Conservation (phyloP, 1,284 basidiomycete species). For the Coniophora puteana region DNA sequence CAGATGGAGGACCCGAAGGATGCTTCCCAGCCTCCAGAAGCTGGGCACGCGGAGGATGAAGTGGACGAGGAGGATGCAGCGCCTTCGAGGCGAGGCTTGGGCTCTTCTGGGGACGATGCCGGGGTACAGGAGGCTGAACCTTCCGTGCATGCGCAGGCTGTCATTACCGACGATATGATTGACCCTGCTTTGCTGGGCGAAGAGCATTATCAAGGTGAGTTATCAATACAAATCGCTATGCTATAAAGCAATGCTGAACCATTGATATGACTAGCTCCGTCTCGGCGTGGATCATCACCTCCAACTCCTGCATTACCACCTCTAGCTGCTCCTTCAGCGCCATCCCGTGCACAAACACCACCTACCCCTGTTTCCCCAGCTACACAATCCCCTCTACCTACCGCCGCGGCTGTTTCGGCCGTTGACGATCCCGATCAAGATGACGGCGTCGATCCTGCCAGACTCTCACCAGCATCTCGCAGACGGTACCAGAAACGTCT, state of each 20-base stretch:
- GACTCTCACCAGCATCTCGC: constrained; percentile 49
- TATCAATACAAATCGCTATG: not conserved
- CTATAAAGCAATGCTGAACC: too few species aligned
- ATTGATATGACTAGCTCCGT: not conserved
- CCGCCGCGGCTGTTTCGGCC: constrained; percentile 1
- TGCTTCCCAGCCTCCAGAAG: constrained; percentile 5
- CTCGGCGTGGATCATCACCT: not conserved
- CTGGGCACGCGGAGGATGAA: not conserved
- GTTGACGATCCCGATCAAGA: constrained; percentile 9
- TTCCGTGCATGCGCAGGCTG: not conserved
- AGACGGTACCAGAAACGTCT: constrained; percentile 58
- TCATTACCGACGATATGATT: constrained; percentile 11
- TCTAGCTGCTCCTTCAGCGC: not conserved
- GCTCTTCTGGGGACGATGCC: not conserved
- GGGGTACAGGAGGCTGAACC: not conserved
- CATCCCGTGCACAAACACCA: not conserved
- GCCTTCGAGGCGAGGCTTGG: constrained; percentile 2
- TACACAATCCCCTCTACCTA: constrained; percentile 1
- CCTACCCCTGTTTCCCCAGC: not conserved
- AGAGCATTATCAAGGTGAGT: constrained; percentile 14
- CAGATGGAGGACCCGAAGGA: not conserved
- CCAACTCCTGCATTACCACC: not conserved
- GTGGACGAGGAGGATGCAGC: not conserved
- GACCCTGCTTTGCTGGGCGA: constrained; percentile 20
- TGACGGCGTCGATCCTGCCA: constrained; percentile 13